Evolutionary conservation across 2,329 filamentous ascomycete species (phyloP).

Genomic region (Fusarium anguioides): DNA sequence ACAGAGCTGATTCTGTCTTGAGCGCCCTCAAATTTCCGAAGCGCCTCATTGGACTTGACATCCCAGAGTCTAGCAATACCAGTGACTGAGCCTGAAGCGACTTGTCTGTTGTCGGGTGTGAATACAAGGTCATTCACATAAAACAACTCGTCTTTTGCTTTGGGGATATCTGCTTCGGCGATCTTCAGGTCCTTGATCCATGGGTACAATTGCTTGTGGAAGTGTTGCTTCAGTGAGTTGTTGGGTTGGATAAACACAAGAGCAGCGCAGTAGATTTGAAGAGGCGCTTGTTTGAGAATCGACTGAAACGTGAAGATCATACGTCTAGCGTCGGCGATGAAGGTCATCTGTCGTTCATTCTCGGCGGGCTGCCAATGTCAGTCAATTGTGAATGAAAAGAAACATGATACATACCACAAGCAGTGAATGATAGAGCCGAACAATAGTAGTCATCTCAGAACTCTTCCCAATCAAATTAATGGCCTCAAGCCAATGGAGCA

Average conservation of each 20-base stretch:
- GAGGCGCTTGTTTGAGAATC: not conserved
- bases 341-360: not conserved
- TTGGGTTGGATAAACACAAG: not conserved
- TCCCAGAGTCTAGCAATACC: not conserved
- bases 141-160: not conserved
- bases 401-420: not conserved
- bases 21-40: not conserved
- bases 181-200: not conserved
- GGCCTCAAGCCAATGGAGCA: not conserved
- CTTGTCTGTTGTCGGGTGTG: not conserved
- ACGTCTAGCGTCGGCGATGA: not conserved
- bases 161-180: not conserved
- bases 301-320: not conserved
- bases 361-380: not conserved
- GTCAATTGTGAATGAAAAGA: not conserved
- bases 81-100: not conserved
- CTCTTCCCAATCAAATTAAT: conserved; percentile 1
- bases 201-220: not conserved
- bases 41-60: not conserved
- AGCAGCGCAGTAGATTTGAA: not conserved
- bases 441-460: not conserved
- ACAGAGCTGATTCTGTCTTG: conserved; percentile 3
- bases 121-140: not conserved
- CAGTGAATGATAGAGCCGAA: not conserved
- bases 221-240: not conserved